Base-by-base conservation (phyloP, 73 alveolate genomes). In the Blepharisma japonicum region DNA sequence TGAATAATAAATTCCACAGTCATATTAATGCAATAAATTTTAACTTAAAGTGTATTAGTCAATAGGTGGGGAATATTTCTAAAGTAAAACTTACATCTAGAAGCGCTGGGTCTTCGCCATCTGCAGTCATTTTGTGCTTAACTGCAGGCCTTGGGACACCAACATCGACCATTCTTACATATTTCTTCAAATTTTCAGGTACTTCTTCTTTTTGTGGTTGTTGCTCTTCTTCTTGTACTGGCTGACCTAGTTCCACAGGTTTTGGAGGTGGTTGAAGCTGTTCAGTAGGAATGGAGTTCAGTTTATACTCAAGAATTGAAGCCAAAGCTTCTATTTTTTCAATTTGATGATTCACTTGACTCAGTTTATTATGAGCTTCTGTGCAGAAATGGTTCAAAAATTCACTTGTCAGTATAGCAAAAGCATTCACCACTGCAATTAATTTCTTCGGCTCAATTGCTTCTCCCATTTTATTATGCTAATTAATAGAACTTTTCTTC, bases 111-210 rank as follows among this genome's bases (percentile, higher is more conserved):
- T 61, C 74, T 14, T 18, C n/a, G 5, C 74, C 74, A 18, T 61
- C 74, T 61, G 74, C 74, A 18, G 11, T 11, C 74, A 61, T 61
- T 61, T 61, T 61, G 11, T 25, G 74, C 74, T 61, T 61, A 20
- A 61, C 74, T 20, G 74, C 74, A 20, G 47, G n/a, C 23, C 74
- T 61, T 14, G 74, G 74, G 39, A 61, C 74, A 8, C 46, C 46
- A 8, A 61, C 74, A 14, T 61, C 23, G 11, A 61, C n/a, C 74
- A 61, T 61, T 14, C 74, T n/a, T 20, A 61, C 23, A 61, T 18
- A 61, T 14, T 8, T 14, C 23, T 20, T n/a, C 18, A 14, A 61
- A 8, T 61, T 39, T 61, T 61, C 74, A 18, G 74, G 74, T 1
- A 61, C 23, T 25, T 61, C 74, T 61, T 14, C 18, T 61, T 61